phyloP scores from a whole-genome alignment of 169 alveolate genomes.

The Plasmodium reichenowi region DNA sequence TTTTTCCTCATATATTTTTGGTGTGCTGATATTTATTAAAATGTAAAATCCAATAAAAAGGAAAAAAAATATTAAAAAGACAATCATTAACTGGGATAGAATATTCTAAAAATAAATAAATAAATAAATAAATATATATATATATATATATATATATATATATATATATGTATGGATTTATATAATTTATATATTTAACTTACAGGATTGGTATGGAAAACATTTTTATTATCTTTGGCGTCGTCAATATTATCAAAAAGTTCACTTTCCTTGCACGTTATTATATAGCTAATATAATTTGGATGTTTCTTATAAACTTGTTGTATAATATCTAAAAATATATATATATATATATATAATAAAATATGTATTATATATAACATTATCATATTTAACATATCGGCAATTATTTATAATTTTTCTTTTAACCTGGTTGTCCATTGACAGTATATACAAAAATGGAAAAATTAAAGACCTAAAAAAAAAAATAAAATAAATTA shows the following conservation, averaged over 20 bases:
- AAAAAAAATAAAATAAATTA: slow-evolving; percentile 4
- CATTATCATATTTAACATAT: too few relatives aligned
- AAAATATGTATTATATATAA: too few relatives aligned
- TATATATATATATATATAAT: not conserved
- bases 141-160: not conserved
- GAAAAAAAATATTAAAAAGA: slow-evolving; percentile 52
- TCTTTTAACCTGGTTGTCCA: slow-evolving; percentile 19
- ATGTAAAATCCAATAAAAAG: slow-evolving; percentile 57
- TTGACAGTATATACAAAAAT: slow-evolving; percentile 54
- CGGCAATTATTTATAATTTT: too few relatives aligned
- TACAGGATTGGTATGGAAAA: slow-evolving; percentile 71
- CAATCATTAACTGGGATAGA: slow-evolving; percentile 50
- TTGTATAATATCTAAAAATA: slow-evolving; percentile 24
- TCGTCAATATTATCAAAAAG: slow-evolving; percentile 64
- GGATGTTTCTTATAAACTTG: slow-evolving; percentile 64
- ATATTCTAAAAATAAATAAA: slow-evolving; percentile 20
- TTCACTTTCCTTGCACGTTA: slow-evolving; percentile 50
- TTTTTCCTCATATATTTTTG: slow-evolving; percentile 67
- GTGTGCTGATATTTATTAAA: slow-evolving; percentile 55
- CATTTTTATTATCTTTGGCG: slow-evolving; percentile 58
- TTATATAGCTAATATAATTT: slow-evolving; percentile 41
- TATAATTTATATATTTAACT: slow-evolving; percentile 9
- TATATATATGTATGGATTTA: not conserved
- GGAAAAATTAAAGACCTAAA: slow-evolving; percentile 43
- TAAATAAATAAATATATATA: not conserved